A percentile compares a stretch with the other conserved stretches of the same genome.
Conservation (phyloP, 176 grass and related monocot species). For the Saccharum spontaneum region DNA sequence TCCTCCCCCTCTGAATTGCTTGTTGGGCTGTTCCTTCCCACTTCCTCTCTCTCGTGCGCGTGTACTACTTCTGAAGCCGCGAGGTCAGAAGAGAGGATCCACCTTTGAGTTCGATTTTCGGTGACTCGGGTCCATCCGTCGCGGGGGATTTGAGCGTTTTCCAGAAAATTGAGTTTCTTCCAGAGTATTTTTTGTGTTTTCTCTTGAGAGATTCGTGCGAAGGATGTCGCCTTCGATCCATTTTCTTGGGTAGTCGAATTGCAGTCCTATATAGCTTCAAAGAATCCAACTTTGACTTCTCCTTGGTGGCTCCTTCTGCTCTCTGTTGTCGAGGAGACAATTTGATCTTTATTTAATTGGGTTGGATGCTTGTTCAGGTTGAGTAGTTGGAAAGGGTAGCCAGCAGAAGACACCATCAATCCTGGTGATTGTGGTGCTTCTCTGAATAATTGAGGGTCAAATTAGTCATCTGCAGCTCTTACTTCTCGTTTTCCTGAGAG, state of each 20-base stretch:
- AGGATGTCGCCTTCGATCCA: neutral
- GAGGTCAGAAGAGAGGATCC: neutral
- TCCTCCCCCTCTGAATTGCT: slow-evolving; percentile 15
- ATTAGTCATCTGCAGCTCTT: neutral
- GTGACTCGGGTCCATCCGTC: neutral
- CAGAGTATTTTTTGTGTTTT: neutral
- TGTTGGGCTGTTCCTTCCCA: neutral
- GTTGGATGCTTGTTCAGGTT: slow-evolving; percentile 2
- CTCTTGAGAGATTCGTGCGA: slow-evolving; percentile 20
- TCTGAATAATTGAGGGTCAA: neutral
- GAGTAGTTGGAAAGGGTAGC: neutral
- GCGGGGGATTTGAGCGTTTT: slow-evolving; percentile 14
- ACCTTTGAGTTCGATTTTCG: neutral
- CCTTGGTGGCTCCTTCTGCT: neutral
- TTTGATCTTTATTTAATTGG: neutral
- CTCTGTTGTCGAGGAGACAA: neutral
- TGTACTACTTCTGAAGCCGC: neutral
- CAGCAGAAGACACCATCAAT: neutral
- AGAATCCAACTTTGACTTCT: slow-evolving; percentile 24
- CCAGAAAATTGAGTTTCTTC: neutral
- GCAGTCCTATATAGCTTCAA: neutral
- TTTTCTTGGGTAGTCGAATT: neutral
- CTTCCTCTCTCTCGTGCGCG: neutral
- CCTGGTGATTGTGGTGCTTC: slow-evolving; percentile 1
- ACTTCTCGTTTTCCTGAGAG: slow-evolving; percentile 26